phyloP scores from a whole-genome alignment of 1,284 basidiomycete species.

The Apiotrichum gracile region DNA sequence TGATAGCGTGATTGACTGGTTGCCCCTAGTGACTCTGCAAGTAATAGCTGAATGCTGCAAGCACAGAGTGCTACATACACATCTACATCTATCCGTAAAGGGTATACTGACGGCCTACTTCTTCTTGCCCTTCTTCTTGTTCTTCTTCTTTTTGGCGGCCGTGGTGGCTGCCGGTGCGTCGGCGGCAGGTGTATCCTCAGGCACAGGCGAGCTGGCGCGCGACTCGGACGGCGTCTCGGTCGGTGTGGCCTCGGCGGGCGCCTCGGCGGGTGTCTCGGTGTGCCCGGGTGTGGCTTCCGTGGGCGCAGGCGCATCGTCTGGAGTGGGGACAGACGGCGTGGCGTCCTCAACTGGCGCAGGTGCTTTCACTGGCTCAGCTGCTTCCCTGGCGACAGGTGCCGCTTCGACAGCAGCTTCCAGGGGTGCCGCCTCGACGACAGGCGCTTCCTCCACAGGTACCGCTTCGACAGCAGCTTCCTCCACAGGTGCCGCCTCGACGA shows the following conservation, averaged over 20 bases:
- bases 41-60: neutral
- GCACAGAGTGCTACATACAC: neutral
- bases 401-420: neutral
- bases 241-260: neutral
- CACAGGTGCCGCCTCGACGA: neutral
- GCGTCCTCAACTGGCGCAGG: too few species aligned
- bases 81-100: neutral
- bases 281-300: too few species aligned
- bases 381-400: neutral
- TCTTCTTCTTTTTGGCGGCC: conserved; percentile 17
- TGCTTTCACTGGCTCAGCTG: neutral
- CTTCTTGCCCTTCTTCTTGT: conserved; percentile 43
- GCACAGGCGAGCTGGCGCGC: neutral
- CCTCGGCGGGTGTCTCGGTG: neutral
- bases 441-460: neutral
- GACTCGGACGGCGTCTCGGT: neutral
- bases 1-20: neutral
- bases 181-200: neutral
- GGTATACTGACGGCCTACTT: conserved; percentile 12
- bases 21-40: too few species aligned
- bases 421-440: neutral
- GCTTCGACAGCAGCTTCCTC: neutral
- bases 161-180: neutral
- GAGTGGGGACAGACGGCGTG: too few species aligned
- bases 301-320: neutral